Evolutionary conservation across 2,329 filamentous ascomycete genomes (phyloP).

Genomic region (Cladosporium sp.): DNA sequence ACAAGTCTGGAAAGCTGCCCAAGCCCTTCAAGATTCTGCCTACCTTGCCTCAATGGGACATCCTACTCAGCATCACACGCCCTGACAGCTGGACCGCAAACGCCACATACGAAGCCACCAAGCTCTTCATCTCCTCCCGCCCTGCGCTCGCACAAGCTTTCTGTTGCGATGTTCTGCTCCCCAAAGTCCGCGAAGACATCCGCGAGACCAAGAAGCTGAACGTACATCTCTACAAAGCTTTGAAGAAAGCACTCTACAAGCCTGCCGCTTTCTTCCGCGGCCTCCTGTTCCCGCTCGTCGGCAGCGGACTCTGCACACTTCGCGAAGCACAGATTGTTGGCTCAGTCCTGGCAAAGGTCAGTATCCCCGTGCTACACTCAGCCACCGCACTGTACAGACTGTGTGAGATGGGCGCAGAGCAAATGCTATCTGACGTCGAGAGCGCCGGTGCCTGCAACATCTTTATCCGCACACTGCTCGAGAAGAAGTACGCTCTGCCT

Average conservation of each 20-base stretch:
- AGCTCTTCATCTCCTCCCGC: constrained; percentile 86
- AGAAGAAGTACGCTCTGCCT: constrained; percentile 95
- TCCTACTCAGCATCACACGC: constrained; percentile 78
- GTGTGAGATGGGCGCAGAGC: constrained; percentile 91
- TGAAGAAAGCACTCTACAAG: constrained; percentile 93
- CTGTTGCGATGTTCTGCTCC: constrained; percentile 81
- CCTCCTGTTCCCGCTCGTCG: constrained; percentile 85
- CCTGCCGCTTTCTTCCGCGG: constrained; percentile 97
- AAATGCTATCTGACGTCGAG: constrained; percentile 79
- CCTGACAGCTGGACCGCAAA: constrained; percentile 79
- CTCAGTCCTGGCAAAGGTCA: constrained; percentile 79
- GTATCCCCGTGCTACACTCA: constrained; percentile 87
- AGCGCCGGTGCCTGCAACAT: constrained; percentile 90
- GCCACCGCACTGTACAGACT: constrained; percentile 87
- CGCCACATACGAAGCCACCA: constrained; percentile 82
- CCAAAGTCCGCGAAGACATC: constrained; percentile 90
- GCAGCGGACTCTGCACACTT: constrained; percentile 82
- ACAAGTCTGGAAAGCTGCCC: constrained; percentile 93
- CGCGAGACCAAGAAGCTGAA: constrained; percentile 93
- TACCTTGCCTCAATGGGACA: constrained; percentile 87
- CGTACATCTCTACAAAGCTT: constrained; percentile 87
- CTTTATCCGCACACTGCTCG: constrained; percentile 87
- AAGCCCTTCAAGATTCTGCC: constrained; percentile 98
- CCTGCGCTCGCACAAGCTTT: constrained; percentile 80
- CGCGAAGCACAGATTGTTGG: constrained; percentile 90